phyloP scores from a whole-genome alignment of 257 asterid species.

The Mitragyna speciosa region DNA sequence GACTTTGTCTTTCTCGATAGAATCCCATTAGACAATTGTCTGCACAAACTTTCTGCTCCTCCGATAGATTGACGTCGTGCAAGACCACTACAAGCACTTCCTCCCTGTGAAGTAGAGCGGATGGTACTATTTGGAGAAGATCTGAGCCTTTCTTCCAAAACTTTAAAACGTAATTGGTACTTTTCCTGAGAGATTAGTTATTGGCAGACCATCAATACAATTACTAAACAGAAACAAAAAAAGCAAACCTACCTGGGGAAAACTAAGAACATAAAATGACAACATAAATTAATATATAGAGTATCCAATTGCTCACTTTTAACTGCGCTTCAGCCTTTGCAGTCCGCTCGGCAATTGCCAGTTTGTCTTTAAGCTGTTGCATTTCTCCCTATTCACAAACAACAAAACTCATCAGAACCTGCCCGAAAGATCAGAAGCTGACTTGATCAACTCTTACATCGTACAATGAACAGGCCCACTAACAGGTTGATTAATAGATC shows the following conservation, averaged over 20 bases:
- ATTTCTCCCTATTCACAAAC: conserved; percentile 56
- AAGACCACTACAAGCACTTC: conserved; percentile 49
- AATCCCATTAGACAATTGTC: conserved; percentile 46
- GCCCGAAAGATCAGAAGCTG: neutral
- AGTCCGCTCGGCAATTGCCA: conserved; percentile 77
- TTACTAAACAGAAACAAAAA: conserved; percentile 13
- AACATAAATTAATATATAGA: neutral
- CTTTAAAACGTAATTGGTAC: conserved; percentile 77
- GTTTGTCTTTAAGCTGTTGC: conserved; percentile 78
- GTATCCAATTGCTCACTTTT: conserved; percentile 47
- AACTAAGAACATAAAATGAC: neutral
- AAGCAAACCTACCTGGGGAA: neutral
- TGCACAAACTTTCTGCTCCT: conserved; percentile 55
- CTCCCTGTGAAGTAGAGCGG: conserved; percentile 45
- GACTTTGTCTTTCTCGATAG: conserved; percentile 39
- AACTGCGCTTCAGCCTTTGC: conserved; percentile 80
- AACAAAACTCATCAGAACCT: conserved; percentile 11
- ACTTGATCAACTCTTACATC: neutral
- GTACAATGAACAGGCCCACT: neutral
- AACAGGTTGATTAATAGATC: neutral
- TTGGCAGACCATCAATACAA: conserved; percentile 15
- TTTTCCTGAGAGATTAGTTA: conserved; percentile 59
- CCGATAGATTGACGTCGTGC: conserved; percentile 64
- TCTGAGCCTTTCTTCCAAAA: conserved; percentile 79
- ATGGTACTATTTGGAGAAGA: conserved; percentile 42